Evolutionary conservation across 2,329 filamentous ascomycete genomes (phyloP), one percentile per base, ranked within the genome.

Genomic region (Talaromyces albobiverticillius): DNA sequence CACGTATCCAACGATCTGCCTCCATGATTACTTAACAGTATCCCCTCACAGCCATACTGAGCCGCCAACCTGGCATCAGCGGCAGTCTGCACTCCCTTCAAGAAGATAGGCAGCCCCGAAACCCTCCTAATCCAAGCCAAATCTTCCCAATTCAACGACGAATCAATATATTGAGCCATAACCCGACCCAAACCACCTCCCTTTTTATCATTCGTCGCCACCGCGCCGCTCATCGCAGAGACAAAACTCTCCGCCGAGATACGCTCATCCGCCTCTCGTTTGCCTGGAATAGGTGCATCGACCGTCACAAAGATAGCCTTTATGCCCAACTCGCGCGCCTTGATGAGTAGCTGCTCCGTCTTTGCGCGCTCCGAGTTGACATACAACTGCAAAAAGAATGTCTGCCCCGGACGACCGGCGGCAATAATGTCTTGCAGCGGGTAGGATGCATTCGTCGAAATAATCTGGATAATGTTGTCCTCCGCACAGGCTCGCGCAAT

Each of bases 391-490:
- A 76, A 71, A 57, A 76, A 72, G 61, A 76, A 72, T 6, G 72
- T 68, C 36, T 69, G 63, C 13, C 53, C 54, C 7, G 54, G 43
- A 13, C 41, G 47, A 10, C 66, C 65, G 1, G 67, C 64, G 31
- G 62, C 65, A 11, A 76, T 64, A 31, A 84, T 79, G 49, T 82
- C 79, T 1, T 66, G 56, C 4, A 82, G 68, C 0, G 80, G 73
- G 52, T 76, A 83, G 1, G 77, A 79, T 1, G 80, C 79, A 50
- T 75, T 79, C 1, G 79, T 83, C 31, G 77, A 79, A 32, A 85
- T 71, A 52, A 76, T 78, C 59, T 82, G 79, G 3, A 80, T 75
- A 4, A 82, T 73, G 1, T 79, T 76, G 1, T 73, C 61, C 1
- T 63, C 62, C 40, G 69, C 68, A 41, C 76, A 76, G 2, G 74